Evolutionary conservation across 257 asterid species (phyloP), one percentile per base, ranked within the genome.

Genomic region (Dorcoceras hygrometricum): DNA sequence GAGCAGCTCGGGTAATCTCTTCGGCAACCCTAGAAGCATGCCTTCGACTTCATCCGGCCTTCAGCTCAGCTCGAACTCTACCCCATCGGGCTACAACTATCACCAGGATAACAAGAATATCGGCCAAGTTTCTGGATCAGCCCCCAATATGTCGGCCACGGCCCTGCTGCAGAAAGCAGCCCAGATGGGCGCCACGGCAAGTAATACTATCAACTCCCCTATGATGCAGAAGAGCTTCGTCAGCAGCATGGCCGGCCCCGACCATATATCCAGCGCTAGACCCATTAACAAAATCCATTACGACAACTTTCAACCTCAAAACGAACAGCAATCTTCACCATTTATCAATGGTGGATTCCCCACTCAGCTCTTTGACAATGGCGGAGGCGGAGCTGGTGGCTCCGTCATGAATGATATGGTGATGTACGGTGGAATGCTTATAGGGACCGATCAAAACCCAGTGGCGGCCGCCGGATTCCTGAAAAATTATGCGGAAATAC

Each of bases 101-200:
- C 77, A 75, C 62, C 95, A 78, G 22, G 91, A 89, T 4, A 63
- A 31, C 57, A 78, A 82, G 68, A 76, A 76, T 26, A 2, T 72
- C 62, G 80, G 87, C 20, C 91, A 59, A 20, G 29, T 74, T 20
- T 57, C 82, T 0, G 95, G 87, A 1, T 57, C 86, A 7, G 82
- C 86, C 54, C 20, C 54, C 18, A 86, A 85, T 43, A 88, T 90
- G 97, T 88, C 97, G 0, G 97, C 97, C 4, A 90, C 97, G 6
- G 96, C 96, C 2, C 73, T 90, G 69, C 70, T 87, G 56, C 97
- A 87, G 46, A 87, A 87, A 63, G 95, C 97, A 4, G 97, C 96
- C 67, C 97, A 90, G 62, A 86, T 90, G 85, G 97, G 97, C 0
- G 92, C 97, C 1, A 81, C 95, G 0, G 84, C 85, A 1, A 82